Evolutionary conservation across 805 yeast species (phyloP).

Genomic region (Ogataea minuta): DNA sequence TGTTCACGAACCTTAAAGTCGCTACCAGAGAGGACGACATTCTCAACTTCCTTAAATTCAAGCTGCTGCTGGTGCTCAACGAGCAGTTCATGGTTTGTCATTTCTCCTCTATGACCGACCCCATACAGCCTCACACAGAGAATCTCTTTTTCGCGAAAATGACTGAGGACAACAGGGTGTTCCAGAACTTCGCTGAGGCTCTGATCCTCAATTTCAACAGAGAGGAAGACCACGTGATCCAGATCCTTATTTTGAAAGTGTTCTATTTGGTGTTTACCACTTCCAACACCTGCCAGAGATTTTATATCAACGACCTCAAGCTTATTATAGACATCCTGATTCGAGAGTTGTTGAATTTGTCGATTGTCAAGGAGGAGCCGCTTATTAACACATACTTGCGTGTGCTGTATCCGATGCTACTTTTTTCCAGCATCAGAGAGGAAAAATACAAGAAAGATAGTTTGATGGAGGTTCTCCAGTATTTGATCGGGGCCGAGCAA

Average conservation of each 20-base stretch:
- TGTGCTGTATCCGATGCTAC: conserved; percentile 68
- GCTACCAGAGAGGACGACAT: conserved; percentile 50
- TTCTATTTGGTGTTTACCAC: conserved; percentile 72
- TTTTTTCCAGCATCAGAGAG: conserved; percentile 57
- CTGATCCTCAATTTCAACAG: conserved; percentile 76
- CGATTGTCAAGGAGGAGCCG: conserved; percentile 51
- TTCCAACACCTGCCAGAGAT: conserved; percentile 58
- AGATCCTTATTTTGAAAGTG: conserved; percentile 75
- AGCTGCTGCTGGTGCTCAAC: conserved; percentile 69
- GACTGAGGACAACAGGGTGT: conserved; percentile 40
- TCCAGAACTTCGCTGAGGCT: conserved; percentile 61
- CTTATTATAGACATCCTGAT: conserved; percentile 81
- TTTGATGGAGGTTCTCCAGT: conserved; percentile 48
- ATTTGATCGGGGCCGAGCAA: conserved; percentile 42
- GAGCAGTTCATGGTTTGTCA: conserved; percentile 80
- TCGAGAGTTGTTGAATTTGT: conserved; percentile 71
- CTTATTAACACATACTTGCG: conserved; percentile 70
- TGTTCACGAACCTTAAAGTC: conserved; percentile 44
- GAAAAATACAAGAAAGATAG: conserved; percentile 59
- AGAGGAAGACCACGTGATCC: conserved; percentile 65
- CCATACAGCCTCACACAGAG: conserved; percentile 8
- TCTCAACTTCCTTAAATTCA: conserved; percentile 65
- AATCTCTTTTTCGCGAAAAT: conserved; percentile 60
- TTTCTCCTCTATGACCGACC: conserved; percentile 30
- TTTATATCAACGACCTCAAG: conserved; percentile 80